Conservation (phyloP, 2,329 filamentous ascomycete genomes). For the Pseudocercospora cruenta region DNA sequence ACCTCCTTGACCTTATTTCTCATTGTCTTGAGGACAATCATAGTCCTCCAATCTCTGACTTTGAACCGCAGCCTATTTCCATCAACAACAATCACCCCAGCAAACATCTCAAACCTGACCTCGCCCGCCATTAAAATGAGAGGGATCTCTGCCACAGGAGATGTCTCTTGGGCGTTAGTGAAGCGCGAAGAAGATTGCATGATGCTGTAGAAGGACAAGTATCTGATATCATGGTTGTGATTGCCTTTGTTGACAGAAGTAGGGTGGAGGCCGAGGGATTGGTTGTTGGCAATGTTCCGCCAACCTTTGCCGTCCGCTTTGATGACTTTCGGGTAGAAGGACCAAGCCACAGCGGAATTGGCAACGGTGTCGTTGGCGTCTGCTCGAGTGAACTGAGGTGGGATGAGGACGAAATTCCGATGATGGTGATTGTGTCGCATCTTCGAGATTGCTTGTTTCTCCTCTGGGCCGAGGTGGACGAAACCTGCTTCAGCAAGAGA, state of each 20-base stretch:
- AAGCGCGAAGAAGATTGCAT: constrained; percentile 85
- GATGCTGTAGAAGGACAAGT: constrained; percentile 94
- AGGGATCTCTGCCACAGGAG: constrained; percentile 68
- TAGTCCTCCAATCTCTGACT: constrained; percentile 84
- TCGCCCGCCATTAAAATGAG: constrained; percentile 86
- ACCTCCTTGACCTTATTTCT: constrained; percentile 75
- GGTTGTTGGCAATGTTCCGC: constrained; percentile 91
- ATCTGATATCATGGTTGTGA: constrained; percentile 58
- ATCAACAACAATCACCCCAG: constrained; percentile 84
- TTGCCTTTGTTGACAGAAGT: constrained; percentile 82
- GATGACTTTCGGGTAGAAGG: constrained; percentile 93
- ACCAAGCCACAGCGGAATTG: constrained; percentile 84
- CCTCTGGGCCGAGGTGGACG: constrained; percentile 72
- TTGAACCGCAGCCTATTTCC: constrained; percentile 84
- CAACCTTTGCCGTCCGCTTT: constrained; percentile 82
- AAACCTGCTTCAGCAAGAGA: constrained; percentile 86
- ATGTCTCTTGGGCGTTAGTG: constrained; percentile 87
- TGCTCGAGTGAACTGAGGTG: constrained; percentile 72
- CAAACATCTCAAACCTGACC: constrained; percentile 84
- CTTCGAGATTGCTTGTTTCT: constrained; percentile 70
- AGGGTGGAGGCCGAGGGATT: constrained; percentile 82
- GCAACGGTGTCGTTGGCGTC: constrained; percentile 79
- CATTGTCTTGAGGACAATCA: constrained; percentile 85
- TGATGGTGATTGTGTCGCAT: constrained; percentile 66
- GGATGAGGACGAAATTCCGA: constrained; percentile 82